Evolutionary conservation across 257 asterid species (phyloP).

Genomic region (Nicotiana noctiflora): DNA sequence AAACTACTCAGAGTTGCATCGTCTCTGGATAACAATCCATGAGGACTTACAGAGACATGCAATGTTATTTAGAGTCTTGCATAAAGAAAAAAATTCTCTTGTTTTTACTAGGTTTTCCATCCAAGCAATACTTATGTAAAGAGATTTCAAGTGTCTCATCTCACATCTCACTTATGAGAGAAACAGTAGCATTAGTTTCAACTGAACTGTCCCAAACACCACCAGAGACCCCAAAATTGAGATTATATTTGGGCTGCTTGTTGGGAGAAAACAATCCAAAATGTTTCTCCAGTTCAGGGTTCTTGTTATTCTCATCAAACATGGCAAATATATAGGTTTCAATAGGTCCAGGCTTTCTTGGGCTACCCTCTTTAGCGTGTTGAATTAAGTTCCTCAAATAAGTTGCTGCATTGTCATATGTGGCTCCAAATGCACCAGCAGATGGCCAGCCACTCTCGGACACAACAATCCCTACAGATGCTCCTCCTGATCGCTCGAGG

Average conservation of each 20-base stretch:
- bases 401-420: conserved; percentile 21
- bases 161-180: no score
- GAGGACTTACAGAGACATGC: not conserved
- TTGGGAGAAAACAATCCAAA: conserved; percentile 28
- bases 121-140: not conserved
- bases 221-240: not conserved
- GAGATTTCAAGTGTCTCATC: no score
- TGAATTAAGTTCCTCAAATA: conserved; percentile 24
- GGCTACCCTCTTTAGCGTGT: conserved; percentile 14
- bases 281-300: conserved; percentile 33
- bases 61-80: not conserved
- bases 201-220: no score
- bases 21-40: not conserved
- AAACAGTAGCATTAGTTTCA: no score
- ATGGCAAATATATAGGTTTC: conserved; percentile 26
- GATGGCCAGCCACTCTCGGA: conserved; percentile 52
- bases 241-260: conserved; percentile 23
- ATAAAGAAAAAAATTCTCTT: not conserved
- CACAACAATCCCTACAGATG: conserved; percentile 23
- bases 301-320: conserved; percentile 31
- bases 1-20: not conserved
- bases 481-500: conserved; percentile 27
- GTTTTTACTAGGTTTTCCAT: not conserved
- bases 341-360: conserved; percentile 19
- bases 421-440: conserved; percentile 34